Percentiles rank a stretch among this genome's conserved stretches.
Evolutionary conservation across 169 alveolate species (phyloP).

Genomic region (Amoebophrya sp.): DNA sequence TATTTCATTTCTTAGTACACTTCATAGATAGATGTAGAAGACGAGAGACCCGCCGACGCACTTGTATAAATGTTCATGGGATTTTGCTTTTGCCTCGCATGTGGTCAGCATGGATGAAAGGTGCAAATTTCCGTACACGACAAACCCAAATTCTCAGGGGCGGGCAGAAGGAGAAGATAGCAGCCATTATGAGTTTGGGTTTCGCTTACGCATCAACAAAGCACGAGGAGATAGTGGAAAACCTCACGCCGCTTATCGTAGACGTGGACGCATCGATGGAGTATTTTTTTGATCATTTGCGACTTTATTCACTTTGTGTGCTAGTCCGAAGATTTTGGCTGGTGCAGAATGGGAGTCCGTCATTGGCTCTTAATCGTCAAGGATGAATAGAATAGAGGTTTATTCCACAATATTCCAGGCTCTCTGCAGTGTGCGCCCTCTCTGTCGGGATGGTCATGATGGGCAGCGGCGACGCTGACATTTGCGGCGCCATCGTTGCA

Average conservation of each 20-base stretch:
- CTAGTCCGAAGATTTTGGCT: background rate
- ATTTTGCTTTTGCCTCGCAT: background rate
- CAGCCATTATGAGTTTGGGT: slow-evolving; percentile 67
- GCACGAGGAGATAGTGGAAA: slow-evolving; percentile 72
- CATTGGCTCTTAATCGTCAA: background rate
- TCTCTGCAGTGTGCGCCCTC: slow-evolving; percentile 69
- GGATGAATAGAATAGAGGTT: too few species aligned
- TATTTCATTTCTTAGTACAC: too few species aligned
- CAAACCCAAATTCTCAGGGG: background rate
- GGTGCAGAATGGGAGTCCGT: background rate
- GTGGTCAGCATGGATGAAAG: background rate
- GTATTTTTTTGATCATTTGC: background rate
- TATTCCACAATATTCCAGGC: too few species aligned
- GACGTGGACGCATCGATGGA: slow-evolving; percentile 26
- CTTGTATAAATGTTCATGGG: background rate
- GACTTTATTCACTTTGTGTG: background rate
- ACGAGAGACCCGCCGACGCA: background rate
- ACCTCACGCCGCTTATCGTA: slow-evolving; percentile 47
- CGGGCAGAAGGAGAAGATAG: background rate
- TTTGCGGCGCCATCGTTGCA: slow-evolving; percentile 62
- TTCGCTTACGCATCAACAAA: slow-evolving; percentile 94
- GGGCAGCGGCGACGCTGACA: slow-evolving; percentile 76
- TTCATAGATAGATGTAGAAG: too few species aligned
- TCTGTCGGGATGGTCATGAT: slow-evolving; percentile 67
- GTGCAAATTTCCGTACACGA: background rate